Conservation (phyloP, 2,329 filamentous ascomycete genomes). For the Thyridium curvatum region DNA sequence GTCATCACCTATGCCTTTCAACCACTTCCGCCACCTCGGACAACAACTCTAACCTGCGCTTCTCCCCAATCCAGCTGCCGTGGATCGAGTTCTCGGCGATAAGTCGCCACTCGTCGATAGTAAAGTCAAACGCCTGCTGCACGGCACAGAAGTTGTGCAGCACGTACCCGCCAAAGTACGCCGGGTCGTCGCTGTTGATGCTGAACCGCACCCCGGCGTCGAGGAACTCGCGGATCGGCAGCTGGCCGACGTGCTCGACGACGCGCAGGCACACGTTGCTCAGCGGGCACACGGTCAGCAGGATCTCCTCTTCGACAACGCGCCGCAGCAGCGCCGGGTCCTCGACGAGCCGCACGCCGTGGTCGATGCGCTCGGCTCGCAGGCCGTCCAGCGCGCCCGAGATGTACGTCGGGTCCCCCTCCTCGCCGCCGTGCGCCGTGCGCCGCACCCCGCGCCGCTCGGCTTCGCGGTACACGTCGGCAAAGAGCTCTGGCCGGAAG, state of each 20-base stretch:
- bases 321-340: constrained; percentile 51
- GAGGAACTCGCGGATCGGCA: constrained; percentile 58
- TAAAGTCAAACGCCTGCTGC: constrained; percentile 62
- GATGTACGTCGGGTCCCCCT: constrained; percentile 64
- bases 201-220: constrained; percentile 60
- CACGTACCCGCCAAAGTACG: constrained; percentile 71
- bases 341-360: constrained; percentile 61
- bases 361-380: constrained; percentile 62
- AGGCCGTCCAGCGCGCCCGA: constrained; percentile 55
- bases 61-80: constrained; percentile 63
- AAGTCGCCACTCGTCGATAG: constrained; percentile 57
- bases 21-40: constrained; percentile 32
- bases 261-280: constrained; percentile 64
- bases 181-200: constrained; percentile 70
- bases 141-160: constrained; percentile 71
- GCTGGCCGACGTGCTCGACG: constrained; percentile 42
- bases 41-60: constrained; percentile 55
- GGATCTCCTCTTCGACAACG: constrained; percentile 48
- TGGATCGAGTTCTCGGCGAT: constrained; percentile 57
- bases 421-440: constrained; percentile 74
- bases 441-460: constrained; percentile 48
- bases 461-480: constrained; percentile 22
- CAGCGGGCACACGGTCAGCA: constrained; percentile 68
- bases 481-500: constrained; percentile 42
- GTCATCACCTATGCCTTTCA: too few relatives aligned